Evolutionary conservation across 129 eudicot species (phyloP).

Genomic region (Escallonia rubra): DNA sequence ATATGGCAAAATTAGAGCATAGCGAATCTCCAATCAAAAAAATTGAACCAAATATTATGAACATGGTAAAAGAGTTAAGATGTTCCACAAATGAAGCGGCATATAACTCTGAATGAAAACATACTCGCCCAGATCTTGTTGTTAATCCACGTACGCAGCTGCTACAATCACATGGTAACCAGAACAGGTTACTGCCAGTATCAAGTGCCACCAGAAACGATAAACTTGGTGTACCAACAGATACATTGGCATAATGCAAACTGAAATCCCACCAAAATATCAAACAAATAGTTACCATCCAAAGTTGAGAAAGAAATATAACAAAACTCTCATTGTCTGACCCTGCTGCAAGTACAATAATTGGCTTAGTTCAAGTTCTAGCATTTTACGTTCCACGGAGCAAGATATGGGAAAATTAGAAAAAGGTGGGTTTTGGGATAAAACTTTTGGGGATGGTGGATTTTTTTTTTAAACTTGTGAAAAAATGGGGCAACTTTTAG

Average conservation of each 20-base stretch:
- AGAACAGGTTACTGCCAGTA: slow-evolving; percentile 92
- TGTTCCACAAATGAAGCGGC: too few species aligned
- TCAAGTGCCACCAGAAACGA: slow-evolving; percentile 90
- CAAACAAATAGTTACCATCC: not conserved
- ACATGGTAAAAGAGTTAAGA: too few species aligned
- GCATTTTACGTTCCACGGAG: not conserved
- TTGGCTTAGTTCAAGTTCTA: not conserved
- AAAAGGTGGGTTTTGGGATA: too few species aligned
- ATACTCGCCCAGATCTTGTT: slow-evolving; percentile 48
- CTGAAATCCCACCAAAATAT: slow-evolving; percentile 34
- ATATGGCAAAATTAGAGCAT: too few species aligned
- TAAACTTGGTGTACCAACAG: slow-evolving; percentile 81
- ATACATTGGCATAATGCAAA: slow-evolving; percentile 84
- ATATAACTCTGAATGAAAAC: not conserved
- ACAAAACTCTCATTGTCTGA: too few species aligned
- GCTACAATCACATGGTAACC: slow-evolving; percentile 92
- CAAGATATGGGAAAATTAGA: too few species aligned
- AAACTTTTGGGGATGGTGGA: too few species aligned
- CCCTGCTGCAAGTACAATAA: too few species aligned
- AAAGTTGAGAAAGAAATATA: too few species aligned
- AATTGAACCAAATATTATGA: not conserved
- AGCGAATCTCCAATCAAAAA: not conserved
- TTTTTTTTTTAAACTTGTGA: not conserved
- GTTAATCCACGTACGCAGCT: slow-evolving; percentile 48
- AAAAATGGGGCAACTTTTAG: not conserved